These are phyloP conservation scores for Tricholoma sp. DNA, from an alignment of 768 basidiomycete genomes.

Conservation along the genomic window DNA sequence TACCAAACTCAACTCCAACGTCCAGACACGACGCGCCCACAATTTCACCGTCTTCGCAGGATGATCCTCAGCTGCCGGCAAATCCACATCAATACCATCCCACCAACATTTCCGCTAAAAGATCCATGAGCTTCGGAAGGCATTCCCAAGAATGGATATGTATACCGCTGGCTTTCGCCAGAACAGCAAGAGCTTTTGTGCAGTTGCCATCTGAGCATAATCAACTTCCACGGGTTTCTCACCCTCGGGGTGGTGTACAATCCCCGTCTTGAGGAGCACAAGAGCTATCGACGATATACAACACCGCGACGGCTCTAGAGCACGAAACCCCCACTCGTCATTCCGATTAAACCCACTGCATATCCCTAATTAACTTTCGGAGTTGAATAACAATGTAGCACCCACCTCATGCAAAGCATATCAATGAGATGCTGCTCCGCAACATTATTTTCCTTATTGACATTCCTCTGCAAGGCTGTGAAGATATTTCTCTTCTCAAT, in stretches of 20 bases:
- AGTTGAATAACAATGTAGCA: neutral
- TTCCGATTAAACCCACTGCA: conserved; percentile 91
- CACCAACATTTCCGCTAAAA: conserved; percentile 98
- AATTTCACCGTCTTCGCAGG: conserved; percentile 67
- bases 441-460: conserved; percentile 98
- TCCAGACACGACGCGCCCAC: conserved; percentile 98
- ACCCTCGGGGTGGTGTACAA: conserved; percentile 66
- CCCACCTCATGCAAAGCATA: conserved; percentile 99
- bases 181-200: conserved; percentile 94
- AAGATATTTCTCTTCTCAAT: conserved; percentile 92
- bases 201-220: conserved; percentile 91
- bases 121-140: conserved; percentile 6
- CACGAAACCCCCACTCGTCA: conserved; percentile 98
- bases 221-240: conserved; percentile 80
- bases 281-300: conserved; percentile 98
- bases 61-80: conserved; percentile 53
- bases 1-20: conserved; percentile 92
- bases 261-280: conserved; percentile 95
- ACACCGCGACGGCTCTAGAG: conserved; percentile 91
- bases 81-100: conserved; percentile 91
- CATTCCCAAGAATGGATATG: conserved; percentile 17
- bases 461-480: conserved; percentile 95
- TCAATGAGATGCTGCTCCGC: conserved; percentile 99
- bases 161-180: conserved; percentile 99
- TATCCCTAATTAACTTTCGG: conserved; percentile 6